Conservation (phyloP, 441 rosid species). For the Hypseocharis bilobata region DNA sequence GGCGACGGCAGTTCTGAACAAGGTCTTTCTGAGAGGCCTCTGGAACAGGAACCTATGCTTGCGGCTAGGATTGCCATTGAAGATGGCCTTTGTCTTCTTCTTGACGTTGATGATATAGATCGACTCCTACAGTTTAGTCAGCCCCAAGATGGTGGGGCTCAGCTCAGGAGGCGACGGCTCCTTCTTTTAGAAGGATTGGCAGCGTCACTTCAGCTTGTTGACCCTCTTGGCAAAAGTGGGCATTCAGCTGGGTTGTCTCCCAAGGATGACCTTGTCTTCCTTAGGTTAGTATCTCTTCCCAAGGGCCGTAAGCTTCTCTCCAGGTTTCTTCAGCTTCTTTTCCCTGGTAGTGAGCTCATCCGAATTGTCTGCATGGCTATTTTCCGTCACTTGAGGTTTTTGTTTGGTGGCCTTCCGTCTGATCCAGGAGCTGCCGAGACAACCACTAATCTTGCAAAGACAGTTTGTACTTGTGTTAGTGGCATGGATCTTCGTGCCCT, state of each 20-base stretch:
- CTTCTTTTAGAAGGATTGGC: neutral
- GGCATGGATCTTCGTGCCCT: neutral
- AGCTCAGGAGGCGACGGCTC: neutral
- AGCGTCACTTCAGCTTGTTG: neutral
- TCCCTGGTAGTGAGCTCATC: neutral
- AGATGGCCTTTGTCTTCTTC: neutral
- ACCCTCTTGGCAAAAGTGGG: neutral
- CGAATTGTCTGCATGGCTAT: slow-evolving; percentile 1
- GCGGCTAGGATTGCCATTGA: neutral
- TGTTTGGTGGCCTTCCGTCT: slow-evolving; percentile 1
- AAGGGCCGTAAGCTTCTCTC: neutral
- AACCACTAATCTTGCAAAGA: neutral
- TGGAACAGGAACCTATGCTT: neutral
- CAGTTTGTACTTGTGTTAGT: neutral
- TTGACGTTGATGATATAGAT: neutral
- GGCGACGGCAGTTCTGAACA: slow-evolving; percentile 1
- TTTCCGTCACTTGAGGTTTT: neutral
- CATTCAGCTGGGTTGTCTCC: neutral
- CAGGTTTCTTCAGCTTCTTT: neutral
- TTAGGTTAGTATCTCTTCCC: neutral
- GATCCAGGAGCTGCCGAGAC: neutral
- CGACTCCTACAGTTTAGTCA: slow-evolving; percentile 1
- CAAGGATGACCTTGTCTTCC: neutral
- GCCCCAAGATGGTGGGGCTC: neutral
- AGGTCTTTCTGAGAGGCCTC: neutral